Evolutionary conservation across 2,329 filamentous ascomycete genomes (phyloP), one percentile per base, ranked within the genome.

Genomic region (Tolypocladium pustulatum): DNA sequence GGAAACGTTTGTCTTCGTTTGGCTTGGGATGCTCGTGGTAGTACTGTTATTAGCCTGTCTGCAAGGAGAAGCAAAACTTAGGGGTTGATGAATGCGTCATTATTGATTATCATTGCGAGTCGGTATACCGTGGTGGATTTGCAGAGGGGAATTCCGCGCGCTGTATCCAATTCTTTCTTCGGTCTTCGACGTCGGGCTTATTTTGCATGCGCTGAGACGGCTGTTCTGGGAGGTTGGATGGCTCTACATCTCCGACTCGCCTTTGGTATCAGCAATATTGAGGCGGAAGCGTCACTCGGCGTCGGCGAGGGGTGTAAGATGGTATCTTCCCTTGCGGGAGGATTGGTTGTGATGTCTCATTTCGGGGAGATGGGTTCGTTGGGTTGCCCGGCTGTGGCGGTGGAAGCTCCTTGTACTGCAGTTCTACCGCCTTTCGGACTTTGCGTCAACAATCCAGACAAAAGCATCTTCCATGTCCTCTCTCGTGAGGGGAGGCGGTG

Each of bases 401-500:
- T 13, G 30, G 49, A 53, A 22, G 49, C 49, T 36, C 30, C 20
- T 53, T 36, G 20, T 53, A 53, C 49, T 53, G 49, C 49, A 53
- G 20, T 53, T 53, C 30, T 34, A 43, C 40, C n/a, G n/a, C 25
- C 12, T 52, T 57, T 30, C 25, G 40, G 25, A 62, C 57, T 59
- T 61, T 64, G 58, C 61, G 60, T 60, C 63, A 61, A 58, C 63
- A 65, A 65, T 66, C 59, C 59, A 62, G 61, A 61, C 64, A 63
- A 34, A 34, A 52, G 55, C 41, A 30, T 56, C 36, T 30, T 32
- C 17, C 27, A 34, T 52, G 32, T 32, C 46, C 34, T 41, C 37
- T 53, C 52, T 40, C 43, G 8, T 58, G 65, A 40, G 51, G 25
- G 5, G 32, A 38, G 22, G 17, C 15, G 15, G 67, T 62, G 54